phyloP scores from a whole-genome alignment of 352 stramenopile genomes.

The Phytophthora syringae region DNA sequence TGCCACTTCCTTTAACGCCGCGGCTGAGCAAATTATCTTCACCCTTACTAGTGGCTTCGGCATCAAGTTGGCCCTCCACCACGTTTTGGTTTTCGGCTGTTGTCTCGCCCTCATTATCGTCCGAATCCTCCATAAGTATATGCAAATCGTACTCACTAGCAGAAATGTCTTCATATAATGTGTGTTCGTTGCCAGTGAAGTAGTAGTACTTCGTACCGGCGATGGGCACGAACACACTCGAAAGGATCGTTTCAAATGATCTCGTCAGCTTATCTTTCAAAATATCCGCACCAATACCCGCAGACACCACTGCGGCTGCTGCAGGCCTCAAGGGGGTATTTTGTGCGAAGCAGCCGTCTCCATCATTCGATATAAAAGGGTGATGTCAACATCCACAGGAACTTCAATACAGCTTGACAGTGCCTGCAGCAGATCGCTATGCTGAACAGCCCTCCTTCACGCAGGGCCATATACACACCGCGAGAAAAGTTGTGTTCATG shows the following conservation, averaged over 20 bases:
- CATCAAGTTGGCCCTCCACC: conserved; percentile 2
- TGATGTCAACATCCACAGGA: conserved; percentile 88
- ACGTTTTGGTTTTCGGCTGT: conserved; percentile 17
- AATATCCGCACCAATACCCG: conserved; percentile 50
- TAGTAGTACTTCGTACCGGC: conserved; percentile 86
- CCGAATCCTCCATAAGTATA: conserved; percentile 70
- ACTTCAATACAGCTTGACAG: conserved; percentile 88
- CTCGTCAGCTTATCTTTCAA: conserved; percentile 74
- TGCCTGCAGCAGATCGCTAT: conserved; percentile 87
- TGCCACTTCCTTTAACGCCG: conserved; percentile 11
- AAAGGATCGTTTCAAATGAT: conserved; percentile 74
- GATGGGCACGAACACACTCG: conserved; percentile 66
- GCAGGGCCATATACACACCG: conserved; percentile 83
- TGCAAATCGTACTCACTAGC: conserved; percentile 68
- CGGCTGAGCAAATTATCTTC: conserved; percentile 14
- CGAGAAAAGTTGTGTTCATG: conserved; percentile 91
- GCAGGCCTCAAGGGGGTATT: conserved; percentile 34
- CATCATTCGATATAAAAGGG: conserved; percentile 86
- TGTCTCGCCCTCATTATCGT: conserved; percentile 40
- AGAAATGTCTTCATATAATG: conserved; percentile 59
- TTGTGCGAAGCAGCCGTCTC: conserved; percentile 47
- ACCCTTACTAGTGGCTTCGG: background rate
- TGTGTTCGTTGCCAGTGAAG: conserved; percentile 72
- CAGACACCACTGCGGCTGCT: conserved; percentile 44
- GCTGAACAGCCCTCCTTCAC: conserved; percentile 76